Evolutionary conservation across 768 basidiomycete genomes (phyloP).

Genomic region (Leccinum boreale): DNA sequence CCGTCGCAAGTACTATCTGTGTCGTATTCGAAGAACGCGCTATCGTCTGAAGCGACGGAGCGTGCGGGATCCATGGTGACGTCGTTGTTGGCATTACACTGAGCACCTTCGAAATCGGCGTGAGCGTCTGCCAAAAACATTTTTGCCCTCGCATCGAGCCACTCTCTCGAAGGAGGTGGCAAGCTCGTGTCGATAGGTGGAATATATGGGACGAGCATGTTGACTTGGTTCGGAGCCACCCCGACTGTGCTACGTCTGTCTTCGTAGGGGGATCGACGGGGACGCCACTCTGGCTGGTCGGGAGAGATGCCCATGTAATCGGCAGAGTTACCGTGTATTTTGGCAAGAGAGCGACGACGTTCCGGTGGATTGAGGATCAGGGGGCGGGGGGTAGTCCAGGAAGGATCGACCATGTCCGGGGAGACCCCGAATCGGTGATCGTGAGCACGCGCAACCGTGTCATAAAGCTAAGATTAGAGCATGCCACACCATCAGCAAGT

Average conservation of each 20-base stretch:
- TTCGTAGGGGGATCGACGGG: conserved; percentile 25
- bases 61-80: not conserved
- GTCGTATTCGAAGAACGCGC: conserved; percentile 20
- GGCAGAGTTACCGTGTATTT: conserved; percentile 12
- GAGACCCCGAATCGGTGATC: conserved; percentile 20
- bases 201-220: conserved; percentile 23
- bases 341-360: conserved; percentile 14
- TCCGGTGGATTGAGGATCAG: conserved; percentile 12
- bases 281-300: conserved; percentile 20
- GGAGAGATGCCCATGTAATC: conserved; percentile 26
- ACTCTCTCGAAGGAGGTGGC: conserved; percentile 13
- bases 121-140: conserved; percentile 14
- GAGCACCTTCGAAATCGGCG: conserved; percentile 8
- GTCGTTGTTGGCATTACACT: not conserved
- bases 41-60: conserved; percentile 4
- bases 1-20: conserved; percentile 18
- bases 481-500: not conserved
- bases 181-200: conserved; percentile 21
- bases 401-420: conserved; percentile 10
- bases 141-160: conserved; percentile 17
- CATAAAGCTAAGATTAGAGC: conserved; percentile 24
- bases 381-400: conserved; percentile 9
- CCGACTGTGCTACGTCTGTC: conserved; percentile 20
- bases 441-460: conserved; percentile 26
- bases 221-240: conserved; percentile 27